A percentile compares a stretch with the other conserved stretches of the same genome.
phyloP scores from a whole-genome alignment of 495 filamentous ascomycete genomes.

The Neurospora sp. region DNA sequence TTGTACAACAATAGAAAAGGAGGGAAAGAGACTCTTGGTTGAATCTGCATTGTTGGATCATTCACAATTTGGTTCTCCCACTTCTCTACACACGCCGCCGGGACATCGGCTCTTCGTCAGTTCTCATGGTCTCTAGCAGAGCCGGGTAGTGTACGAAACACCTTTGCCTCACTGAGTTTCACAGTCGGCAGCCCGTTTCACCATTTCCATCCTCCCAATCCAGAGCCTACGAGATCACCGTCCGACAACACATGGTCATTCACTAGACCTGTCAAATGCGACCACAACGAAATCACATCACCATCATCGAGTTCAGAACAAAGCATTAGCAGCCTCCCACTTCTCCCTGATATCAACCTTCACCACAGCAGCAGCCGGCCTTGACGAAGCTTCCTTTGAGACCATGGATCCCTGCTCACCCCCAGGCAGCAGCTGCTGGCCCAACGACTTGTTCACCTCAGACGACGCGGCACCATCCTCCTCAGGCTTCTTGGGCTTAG shows the following conservation, averaged over 20 bases:
- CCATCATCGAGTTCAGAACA: neutral
- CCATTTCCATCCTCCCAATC: neutral
- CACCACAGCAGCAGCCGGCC: neutral
- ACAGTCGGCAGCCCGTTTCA: neutral
- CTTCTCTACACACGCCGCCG: neutral
- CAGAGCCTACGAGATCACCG: neutral
- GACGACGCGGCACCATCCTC: neutral
- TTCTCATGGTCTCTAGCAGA: neutral
- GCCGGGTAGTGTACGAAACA: neutral
- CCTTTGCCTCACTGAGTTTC: neutral
- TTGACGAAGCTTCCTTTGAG: neutral
- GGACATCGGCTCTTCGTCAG: neutral
- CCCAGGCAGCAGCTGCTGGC: neutral
- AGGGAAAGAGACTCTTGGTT: neutral
- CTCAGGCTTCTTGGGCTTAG: neutral
- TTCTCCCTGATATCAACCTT: neutral
- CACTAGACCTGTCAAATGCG: neutral
- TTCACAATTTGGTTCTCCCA: neutral
- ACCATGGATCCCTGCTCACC: neutral
- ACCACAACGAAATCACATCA: neutral
- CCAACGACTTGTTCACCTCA: neutral
- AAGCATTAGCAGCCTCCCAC: neutral
- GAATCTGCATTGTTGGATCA: neutral
- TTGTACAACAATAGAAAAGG: neutral
- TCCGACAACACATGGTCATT: neutral